Base-by-base conservation (phyloP, 208 protist species). In the Wallacemonas sp. region DNA sequence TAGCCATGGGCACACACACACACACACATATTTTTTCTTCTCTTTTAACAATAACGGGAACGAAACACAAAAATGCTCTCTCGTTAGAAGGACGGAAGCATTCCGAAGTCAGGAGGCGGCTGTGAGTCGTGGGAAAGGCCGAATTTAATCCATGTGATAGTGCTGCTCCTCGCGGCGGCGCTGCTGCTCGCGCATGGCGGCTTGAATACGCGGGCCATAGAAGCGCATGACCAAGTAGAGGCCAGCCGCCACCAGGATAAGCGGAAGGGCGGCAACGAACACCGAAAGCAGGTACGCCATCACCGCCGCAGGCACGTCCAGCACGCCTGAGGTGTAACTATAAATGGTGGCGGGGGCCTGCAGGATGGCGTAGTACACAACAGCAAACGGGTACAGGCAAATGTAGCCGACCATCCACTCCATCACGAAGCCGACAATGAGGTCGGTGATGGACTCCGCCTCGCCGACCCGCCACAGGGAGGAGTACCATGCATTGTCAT, bases 401-500 rank as follows among this genome's bases (percentile, higher is more conserved):
- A 94, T 54, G 61, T 93, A 97, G 14, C 74, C 76, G 1, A 93
- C 7, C 49, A 95, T n/a, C 89, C 89, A 97, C 57, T 91, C 46
- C 31, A 82, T 28, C 20, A 93, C n/a, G 36, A 97, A 97, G n/a
- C 78, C 75, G 11, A 91, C 65, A 65, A 95, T 75, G 41, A 97
- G 18, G 67, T 97, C 92, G 0, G 80, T 79, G 48, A 97, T 66
- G 10, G 78, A 85, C 65, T 93, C 85, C 4, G 83, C 86, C 26
- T 91, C 69, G 32, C 79, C 74, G 3, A 90, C 50, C 29, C 69
- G 72, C 66, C 94, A 92, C 0, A 97, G 66, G 0, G 86, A 88
- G 31, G 66, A 78, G 59, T 90, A 97, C 82, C 82, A 94, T 28
- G 89, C 92, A 41, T 94, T 87, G 65, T 95, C 77, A 72, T 94